These are phyloP conservation scores for Ceratocystis smalleyi DNA, from an alignment of 2,329 filamentous ascomycete genomes.

Conservation along the genomic window DNA sequence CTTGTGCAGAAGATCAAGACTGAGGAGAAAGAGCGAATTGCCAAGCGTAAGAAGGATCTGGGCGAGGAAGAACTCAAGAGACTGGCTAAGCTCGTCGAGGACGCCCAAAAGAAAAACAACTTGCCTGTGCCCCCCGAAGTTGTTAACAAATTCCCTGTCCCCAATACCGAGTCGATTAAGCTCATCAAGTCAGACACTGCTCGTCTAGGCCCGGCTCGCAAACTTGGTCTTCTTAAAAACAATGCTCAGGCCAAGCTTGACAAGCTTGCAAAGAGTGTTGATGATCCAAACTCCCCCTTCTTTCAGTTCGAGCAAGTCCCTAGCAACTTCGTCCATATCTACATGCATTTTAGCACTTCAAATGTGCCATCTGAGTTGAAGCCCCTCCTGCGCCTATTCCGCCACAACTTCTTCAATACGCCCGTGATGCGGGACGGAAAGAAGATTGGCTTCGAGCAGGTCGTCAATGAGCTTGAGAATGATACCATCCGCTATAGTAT, in stretches of 20 bases:
- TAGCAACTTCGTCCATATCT: conserved; percentile 81
- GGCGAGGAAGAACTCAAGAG: conserved; percentile 68
- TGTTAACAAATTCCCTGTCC: conserved; percentile 69
- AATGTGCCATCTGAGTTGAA: conserved; percentile 66
- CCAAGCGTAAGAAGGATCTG: conserved; percentile 61
- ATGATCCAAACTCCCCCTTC: conserved; percentile 33
- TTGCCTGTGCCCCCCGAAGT: conserved; percentile 66
- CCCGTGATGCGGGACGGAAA: conserved; percentile 65
- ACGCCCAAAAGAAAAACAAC: conserved; percentile 79
- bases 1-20: conserved; percentile 67
- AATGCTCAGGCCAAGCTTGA: conserved; percentile 63
- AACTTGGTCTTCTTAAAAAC: conserved; percentile 52
- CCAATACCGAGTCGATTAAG: conserved; percentile 77
- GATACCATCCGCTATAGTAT: conserved; percentile 79
- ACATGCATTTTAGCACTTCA: conserved; percentile 63
- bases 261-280: conserved; percentile 30
- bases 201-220: conserved; percentile 60
- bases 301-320: conserved; percentile 94
- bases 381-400: conserved; percentile 70
- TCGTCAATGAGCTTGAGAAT: conserved; percentile 78
- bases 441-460: conserved; percentile 72
- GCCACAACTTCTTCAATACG: conserved; percentile 86
- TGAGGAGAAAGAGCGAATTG: conserved; percentile 64
- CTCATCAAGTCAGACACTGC: conserved; percentile 84
- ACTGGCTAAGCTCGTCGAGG: conserved; percentile 59